phyloP scores from a whole-genome alignment of 257 asterid genomes.

The Linaria vulgaris region DNA sequence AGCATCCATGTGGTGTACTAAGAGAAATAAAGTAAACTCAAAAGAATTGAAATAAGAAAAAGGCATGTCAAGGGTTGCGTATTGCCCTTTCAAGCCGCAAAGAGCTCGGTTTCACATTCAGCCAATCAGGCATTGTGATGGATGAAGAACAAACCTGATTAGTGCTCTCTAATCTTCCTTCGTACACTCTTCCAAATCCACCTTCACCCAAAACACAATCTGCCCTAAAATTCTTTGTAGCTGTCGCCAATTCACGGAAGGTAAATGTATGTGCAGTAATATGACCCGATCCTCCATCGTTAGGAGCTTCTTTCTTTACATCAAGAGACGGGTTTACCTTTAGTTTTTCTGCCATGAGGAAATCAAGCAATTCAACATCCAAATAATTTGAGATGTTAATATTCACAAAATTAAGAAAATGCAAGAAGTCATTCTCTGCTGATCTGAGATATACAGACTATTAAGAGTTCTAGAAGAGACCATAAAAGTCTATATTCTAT shows the following conservation, averaged over 20 bases:
- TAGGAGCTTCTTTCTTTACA: slow-evolving; percentile 56
- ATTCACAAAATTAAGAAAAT: not conserved
- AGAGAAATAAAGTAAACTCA: not conserved
- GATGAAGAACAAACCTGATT: slow-evolving; percentile 51
- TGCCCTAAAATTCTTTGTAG: slow-evolving; percentile 82
- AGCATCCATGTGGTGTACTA: too few relatives aligned
- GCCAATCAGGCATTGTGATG: not conserved
- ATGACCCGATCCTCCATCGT: slow-evolving; percentile 67
- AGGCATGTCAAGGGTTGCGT: too few relatives aligned
- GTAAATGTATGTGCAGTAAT: slow-evolving; percentile 90
- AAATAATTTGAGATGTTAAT: slow-evolving; percentile 15
- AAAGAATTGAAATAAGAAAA: not conserved
- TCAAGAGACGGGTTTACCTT: slow-evolving; percentile 51
- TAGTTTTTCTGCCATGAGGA: slow-evolving; percentile 41
- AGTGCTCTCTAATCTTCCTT: slow-evolving; percentile 71
- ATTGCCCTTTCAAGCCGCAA: not conserved
- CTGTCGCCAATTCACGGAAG: slow-evolving; percentile 86
- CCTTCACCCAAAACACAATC: slow-evolving; percentile 94
- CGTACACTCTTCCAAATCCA: slow-evolving; percentile 87
- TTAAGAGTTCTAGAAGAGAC: not conserved
- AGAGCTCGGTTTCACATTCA: not conserved
- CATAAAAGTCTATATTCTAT: not conserved
- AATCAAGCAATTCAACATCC: slow-evolving; percentile 13
- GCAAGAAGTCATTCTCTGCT: not conserved
- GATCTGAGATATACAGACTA: not conserved